Conservation (phyloP, 2,329 filamentous ascomycete species). For the Microcyclospora pomicola region DNA sequence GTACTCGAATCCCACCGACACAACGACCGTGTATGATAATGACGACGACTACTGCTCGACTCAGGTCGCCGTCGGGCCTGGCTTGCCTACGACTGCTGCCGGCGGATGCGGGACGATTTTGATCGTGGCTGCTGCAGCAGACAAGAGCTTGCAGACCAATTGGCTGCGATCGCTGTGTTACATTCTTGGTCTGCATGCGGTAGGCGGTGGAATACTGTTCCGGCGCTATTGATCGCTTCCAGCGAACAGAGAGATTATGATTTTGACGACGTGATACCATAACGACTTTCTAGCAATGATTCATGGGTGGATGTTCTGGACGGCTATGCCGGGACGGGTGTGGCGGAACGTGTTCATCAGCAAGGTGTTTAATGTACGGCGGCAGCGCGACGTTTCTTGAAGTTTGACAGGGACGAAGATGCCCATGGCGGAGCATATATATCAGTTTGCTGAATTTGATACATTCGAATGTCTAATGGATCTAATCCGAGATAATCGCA, state of each 20-base stretch:
- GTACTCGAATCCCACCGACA: neutral
- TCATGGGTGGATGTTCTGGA: too few species aligned
- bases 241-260: neutral
- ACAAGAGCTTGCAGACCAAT: neutral
- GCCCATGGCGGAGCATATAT: too few species aligned
- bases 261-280: neutral
- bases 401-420: too few species aligned
- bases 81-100: constrained; percentile 19
- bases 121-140: constrained; percentile 13
- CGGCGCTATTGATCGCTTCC: neutral
- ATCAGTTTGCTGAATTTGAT: too few species aligned
- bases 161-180: constrained; percentile 3
- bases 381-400: too few species aligned
- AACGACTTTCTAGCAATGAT: too few species aligned
- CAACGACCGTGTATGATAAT: constrained; percentile 10
- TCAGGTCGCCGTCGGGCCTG: constrained; percentile 18
- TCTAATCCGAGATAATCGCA: too few species aligned
- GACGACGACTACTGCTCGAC: constrained; percentile 22
- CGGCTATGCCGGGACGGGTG: too few species aligned
- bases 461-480: too few species aligned
- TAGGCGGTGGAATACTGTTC: neutral
- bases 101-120: constrained; percentile 24
- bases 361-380: too few species aligned
- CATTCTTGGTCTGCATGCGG: neutral
- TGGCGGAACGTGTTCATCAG: too few species aligned